phyloP scores from a whole-genome alignment of 2,329 filamentous ascomycete species.

The Aureobasidium mangrovei region DNA sequence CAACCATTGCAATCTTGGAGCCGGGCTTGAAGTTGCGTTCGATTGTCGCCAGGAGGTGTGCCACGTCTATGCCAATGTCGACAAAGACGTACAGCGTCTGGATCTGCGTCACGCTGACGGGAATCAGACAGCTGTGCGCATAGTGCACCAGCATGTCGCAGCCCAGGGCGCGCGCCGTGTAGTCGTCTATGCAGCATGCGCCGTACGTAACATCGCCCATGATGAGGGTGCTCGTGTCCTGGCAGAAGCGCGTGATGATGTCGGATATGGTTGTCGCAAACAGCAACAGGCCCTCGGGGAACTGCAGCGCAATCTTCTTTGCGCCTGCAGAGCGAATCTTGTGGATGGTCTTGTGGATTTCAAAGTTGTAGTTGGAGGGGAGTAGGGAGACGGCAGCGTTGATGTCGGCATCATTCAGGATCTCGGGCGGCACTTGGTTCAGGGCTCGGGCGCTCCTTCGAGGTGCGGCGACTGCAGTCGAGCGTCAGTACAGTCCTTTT shows the following conservation, averaged over 20 bases:
- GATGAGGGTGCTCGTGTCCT: slow-evolving; percentile 83
- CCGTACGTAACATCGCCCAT: slow-evolving; percentile 99
- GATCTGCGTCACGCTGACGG: slow-evolving; percentile 92
- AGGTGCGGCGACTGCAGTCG: slow-evolving; percentile 54
- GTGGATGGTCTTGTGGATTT: slow-evolving; percentile 97
- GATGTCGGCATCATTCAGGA: slow-evolving; percentile 74
- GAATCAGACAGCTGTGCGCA: slow-evolving; percentile 91
- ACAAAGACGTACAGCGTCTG: slow-evolving; percentile 98
- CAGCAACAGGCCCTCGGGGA: slow-evolving; percentile 87
- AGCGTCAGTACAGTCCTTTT: not conserved
- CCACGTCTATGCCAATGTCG: slow-evolving; percentile 89
- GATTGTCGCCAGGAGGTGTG: slow-evolving; percentile 76
- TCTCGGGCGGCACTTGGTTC: slow-evolving; percentile 83
- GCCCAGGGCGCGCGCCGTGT: slow-evolving; percentile 84
- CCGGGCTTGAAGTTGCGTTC: slow-evolving; percentile 78
- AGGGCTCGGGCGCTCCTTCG: slow-evolving; percentile 69
- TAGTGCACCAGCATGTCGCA: slow-evolving; percentile 96
- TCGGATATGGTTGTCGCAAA: slow-evolving; percentile 98
- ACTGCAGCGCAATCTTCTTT: slow-evolving; percentile 84
- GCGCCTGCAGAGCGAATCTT: slow-evolving; percentile 73
- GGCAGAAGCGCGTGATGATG: slow-evolving; percentile 89
- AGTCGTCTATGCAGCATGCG: slow-evolving; percentile 97
- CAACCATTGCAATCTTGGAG: slow-evolving; percentile 85
- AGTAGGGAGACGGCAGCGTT: slow-evolving; percentile 80
- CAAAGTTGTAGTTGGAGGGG: slow-evolving; percentile 95